A percentile compares a stretch with the other conserved stretches of the same genome.
phyloP scores from a whole-genome alignment of 2,329 filamentous ascomycete genomes.

The Westerdykella aurantiaca region DNA sequence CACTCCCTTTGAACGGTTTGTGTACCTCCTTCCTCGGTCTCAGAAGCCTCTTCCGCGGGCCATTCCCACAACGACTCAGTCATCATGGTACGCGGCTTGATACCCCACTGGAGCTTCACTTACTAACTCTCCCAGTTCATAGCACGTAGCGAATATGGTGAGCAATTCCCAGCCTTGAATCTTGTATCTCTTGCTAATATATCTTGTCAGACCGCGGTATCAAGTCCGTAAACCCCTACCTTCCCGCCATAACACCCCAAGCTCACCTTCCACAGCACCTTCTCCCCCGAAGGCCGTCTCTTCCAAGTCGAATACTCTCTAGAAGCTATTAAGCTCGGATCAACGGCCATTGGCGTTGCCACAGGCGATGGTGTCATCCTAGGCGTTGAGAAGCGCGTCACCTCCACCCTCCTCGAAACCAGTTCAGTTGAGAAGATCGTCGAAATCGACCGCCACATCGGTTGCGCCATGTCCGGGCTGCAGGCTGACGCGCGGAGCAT shows the following conservation, averaged over 20 bases:
- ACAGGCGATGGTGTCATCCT: slow-evolving; percentile 93
- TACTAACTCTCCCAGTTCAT: slow-evolving; percentile 64
- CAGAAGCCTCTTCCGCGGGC: too few relatives aligned
- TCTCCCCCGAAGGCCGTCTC: slow-evolving; percentile 97
- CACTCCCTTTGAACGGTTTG: background rate
- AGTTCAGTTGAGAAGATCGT: slow-evolving; percentile 99
- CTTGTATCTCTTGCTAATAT: slow-evolving; percentile 14
- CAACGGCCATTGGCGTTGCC: slow-evolving; percentile 95
- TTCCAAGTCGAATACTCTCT: slow-evolving; percentile 99
- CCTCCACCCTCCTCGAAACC: slow-evolving; percentile 92
- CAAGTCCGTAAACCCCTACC: slow-evolving; percentile 60
- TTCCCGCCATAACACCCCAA: slow-evolving; percentile 6
- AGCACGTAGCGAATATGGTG: slow-evolving; percentile 99
- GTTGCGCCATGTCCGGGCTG: slow-evolving; percentile 96
- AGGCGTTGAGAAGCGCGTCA: slow-evolving; percentile 98
- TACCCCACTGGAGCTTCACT: slow-evolving; percentile 24
- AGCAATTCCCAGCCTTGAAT: slow-evolving; percentile 36
- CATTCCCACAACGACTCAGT: slow-evolving; percentile 1
- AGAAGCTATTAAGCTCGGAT: slow-evolving; percentile 99
- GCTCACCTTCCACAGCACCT: slow-evolving; percentile 62
- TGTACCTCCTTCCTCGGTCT: background rate
- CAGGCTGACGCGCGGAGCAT: slow-evolving; percentile 97
- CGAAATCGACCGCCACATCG: slow-evolving; percentile 97
- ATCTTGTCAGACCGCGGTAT: slow-evolving; percentile 78
- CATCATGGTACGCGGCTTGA: slow-evolving; percentile 29